A percentile compares a stretch with the other conserved stretches of the same genome.
phyloP scores from a whole-genome alignment of 805 yeast species.

The Myxozyma udenii region DNA sequence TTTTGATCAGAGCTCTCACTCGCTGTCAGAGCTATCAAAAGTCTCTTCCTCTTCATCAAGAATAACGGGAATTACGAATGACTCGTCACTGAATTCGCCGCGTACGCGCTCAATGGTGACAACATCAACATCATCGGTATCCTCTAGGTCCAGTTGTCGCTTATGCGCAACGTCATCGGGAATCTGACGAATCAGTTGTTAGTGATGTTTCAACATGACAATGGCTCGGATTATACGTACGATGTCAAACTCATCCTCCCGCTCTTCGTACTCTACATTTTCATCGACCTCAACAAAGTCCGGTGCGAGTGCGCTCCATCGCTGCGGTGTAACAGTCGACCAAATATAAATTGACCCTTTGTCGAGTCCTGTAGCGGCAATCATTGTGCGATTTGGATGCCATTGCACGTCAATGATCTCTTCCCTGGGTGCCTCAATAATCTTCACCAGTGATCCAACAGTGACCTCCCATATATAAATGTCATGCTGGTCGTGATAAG shows the following conservation, averaged over 20 bases:
- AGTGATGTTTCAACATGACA: background rate
- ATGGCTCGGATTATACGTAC: slow-evolving; percentile 38
- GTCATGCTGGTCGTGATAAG: slow-evolving; percentile 84
- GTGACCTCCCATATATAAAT: slow-evolving; percentile 89
- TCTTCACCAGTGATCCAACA: slow-evolving; percentile 83
- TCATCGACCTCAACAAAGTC: slow-evolving; percentile 94
- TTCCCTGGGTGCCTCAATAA: slow-evolving; percentile 85
- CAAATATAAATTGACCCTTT: slow-evolving; percentile 77
- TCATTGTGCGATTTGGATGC: slow-evolving; percentile 70
- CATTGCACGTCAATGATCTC: slow-evolving; percentile 84
- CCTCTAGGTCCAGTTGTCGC: slow-evolving; percentile 61
- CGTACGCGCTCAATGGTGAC: slow-evolving; percentile 56
- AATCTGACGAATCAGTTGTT: slow-evolving; percentile 30
- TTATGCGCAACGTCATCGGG: slow-evolving; percentile 59
- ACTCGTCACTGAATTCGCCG: slow-evolving; percentile 48
- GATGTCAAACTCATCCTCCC: slow-evolving; percentile 88
- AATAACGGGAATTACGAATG: slow-evolving; percentile 61
- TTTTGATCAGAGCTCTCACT: slow-evolving; percentile 2
- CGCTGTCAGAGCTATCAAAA: slow-evolving; percentile 22
- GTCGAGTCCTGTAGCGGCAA: slow-evolving; percentile 83
- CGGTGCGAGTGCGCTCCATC: slow-evolving; percentile 96
- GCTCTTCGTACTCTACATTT: slow-evolving; percentile 80
- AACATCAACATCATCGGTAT: slow-evolving; percentile 62
- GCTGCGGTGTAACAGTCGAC: slow-evolving; percentile 79
- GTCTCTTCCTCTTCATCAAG: slow-evolving; percentile 33